Evolutionary conservation across 805 yeast species (phyloP), one percentile per base, ranked within the genome.

Genomic region (Candida arabinofermentans): DNA sequence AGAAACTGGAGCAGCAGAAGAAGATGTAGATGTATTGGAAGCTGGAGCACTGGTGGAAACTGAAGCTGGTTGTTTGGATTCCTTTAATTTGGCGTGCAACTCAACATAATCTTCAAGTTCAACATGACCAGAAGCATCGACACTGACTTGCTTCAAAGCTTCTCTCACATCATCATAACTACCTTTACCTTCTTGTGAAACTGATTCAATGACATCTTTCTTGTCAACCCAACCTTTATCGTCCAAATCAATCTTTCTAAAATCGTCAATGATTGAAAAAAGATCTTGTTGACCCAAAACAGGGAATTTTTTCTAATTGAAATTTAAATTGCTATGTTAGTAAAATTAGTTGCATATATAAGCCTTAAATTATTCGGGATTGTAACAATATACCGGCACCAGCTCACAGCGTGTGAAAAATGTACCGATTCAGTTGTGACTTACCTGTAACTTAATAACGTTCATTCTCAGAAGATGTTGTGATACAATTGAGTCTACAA

Each of bases 141-240:
- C 95, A 51, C 83, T 82, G 37, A 89, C 97, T 40, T 76, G 77
- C 61, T 93, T 93, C 60, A 93, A 74, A 2, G 97, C 86, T 63
- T 89, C 96, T 69, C 99, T 83, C 19, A 95, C 91, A 51, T 83
- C 86, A 64, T 93, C 99, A 59, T 93, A 93, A 24, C 89, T 64
- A 38, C 85, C 91, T 40, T 78, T 78, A 16, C 97, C 97, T 23
- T 80, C 65, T 42, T 79, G 77, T 19, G 95, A 79, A 30, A 89
- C 80, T 3, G 89, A 77, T 60, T 88, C 90, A 61, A 91, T 83
- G 27, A 86, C 95, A 43, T 83, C 85, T 59, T 85, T 89, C 67
- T 91, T 91, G 59, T 91, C 97, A 31, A 83, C 89, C 79, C 89
- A 89, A 9, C 99, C 99, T 53, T 84, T 81, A 57, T 91, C 99